Base-by-base conservation (phyloP, 306 rosid species). In the Medicago arabica region DNA sequence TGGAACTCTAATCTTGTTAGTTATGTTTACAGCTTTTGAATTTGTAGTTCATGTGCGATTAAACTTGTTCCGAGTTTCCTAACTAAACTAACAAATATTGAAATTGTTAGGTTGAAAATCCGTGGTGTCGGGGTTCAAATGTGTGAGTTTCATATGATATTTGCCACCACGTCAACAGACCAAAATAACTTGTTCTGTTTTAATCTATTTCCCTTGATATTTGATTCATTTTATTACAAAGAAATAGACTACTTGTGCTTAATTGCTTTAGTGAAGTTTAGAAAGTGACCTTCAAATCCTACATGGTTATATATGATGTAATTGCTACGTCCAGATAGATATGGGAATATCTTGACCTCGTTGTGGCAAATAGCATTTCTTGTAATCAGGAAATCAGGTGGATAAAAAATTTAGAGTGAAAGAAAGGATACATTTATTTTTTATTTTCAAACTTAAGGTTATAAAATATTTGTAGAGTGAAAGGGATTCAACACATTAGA, bases 11-110 rank as follows among this genome's bases (percentile, higher is more conserved):
- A 51, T 53, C 17, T 18, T 36, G 18, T 71, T 70, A 17, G 44
- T 53, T 17, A 50, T 60, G 66, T 60, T 60, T 9, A n/a, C n/a
- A n/a, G n/a, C n/a, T n/a, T n/a, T n/a, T 31, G 15, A 28, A 67
- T 46, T 23, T 67, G 21, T 44, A 44, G 21, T 43, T 44, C 2
- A 10, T 54, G 28, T 18, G 14, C 28, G 3, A 54, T 17, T 54
- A 31, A 54, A 44, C 57, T 46, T 67, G 1, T 44, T 23, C 28
- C 3, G 3, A 28, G 3, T 28, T 28, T 28, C 31, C 31, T 28
- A 3, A 28, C 31, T 28, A 28, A 28, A 28, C 31, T 28, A 0
- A 0, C 31, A 28, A 28, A 28, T 28, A 28, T 0, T 4, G 0
- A 28, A 0, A 28, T 28, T 28, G 4, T 28, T 28, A 28, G 4